Base-by-base conservation (phyloP, 73 alveolate genomes). In the Uronychia binucleata region DNA sequence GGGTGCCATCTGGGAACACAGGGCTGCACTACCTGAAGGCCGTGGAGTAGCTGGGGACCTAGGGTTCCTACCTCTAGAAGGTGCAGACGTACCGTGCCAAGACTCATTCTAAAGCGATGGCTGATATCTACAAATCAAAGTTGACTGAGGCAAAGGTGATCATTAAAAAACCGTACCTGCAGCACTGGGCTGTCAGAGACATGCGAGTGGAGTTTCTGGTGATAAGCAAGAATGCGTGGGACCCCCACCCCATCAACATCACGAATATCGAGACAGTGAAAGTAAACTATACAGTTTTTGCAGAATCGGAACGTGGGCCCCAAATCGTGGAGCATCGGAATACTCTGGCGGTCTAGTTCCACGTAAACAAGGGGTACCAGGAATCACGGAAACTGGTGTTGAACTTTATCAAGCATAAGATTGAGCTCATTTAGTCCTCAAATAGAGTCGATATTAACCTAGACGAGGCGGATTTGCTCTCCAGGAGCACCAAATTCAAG, bases 181-280 rank as follows among this genome's bases (percentile, higher is more conserved):
- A 94, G 35, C 98, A 97, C 80, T 92, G 94, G 91, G 84, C 90
- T 74, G 87, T 89, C 0, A 57, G 88, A 77, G 91, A 91, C 60
- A 80, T 97, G 77, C 96, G 95, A 28, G 58, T 60, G 75, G 98
- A 97, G 81, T 97, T 97, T 78, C 88, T 93, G 57, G 98, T 86
- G 28, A 93, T 93, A 58, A 93, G 85, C 57, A 90, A 93, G 30
- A 94, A 94, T 79, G 85, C 93, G 30, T 97, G 99, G 99, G 98
- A 96, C 86, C 96, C 98, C 0, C 99, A 97, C 86, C 96, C 97
- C 59, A 86, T 96, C 76, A 94, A 94, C 78, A 93, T 97, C 26
- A 87, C 97, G 8, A 91, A 92, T 78, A 46, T 84, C n/a, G 87
- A 84, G 32, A 34, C 59, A 0, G 86, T 90, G 75, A 87, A 86